phyloP scores from a whole-genome alignment of 176 grass and related monocot species.

The Eragrostis curvula region DNA sequence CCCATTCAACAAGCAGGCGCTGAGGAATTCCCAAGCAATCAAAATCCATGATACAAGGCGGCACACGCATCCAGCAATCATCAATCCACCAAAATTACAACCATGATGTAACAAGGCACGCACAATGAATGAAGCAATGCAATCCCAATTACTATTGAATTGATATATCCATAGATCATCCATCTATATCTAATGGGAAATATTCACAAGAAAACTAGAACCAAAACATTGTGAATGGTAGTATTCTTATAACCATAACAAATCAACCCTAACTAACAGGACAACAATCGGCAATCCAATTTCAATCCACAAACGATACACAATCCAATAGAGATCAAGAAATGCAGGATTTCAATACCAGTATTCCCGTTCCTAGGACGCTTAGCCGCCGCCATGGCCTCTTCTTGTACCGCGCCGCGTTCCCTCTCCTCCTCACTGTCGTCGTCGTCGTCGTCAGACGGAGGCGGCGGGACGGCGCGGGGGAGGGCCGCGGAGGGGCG shows the following conservation, averaged over 20 bases:
- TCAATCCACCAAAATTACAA: neutral
- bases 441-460: slow-evolving; percentile 29
- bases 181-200: neutral
- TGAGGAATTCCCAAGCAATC: neutral
- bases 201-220: neutral
- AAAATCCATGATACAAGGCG: neutral
- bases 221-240: neutral
- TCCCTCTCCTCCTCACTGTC: slow-evolving; percentile 48
- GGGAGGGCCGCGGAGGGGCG: neutral
- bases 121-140: neutral
- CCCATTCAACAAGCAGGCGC: neutral
- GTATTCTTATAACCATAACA: neutral
- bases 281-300: neutral
- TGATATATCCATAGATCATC: neutral
- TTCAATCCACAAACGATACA: neutral
- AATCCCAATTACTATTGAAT: neutral
- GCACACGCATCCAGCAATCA: no score
- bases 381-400: slow-evolving; percentile 37
- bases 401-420: slow-evolving; percentile 15
- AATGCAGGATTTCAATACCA: slow-evolving; percentile 25
- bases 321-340: slow-evolving; percentile 9
- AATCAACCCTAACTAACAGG: neutral
- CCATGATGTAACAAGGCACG: no score
- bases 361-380: slow-evolving; percentile 27
- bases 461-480: slow-evolving; percentile 19